Percentiles rank a stretch among this genome's conserved stretches.
These are phyloP conservation scores for Oryza glumipatula DNA, from an alignment of 176 grass and related monocot genomes.

Conservation along the genomic window DNA sequence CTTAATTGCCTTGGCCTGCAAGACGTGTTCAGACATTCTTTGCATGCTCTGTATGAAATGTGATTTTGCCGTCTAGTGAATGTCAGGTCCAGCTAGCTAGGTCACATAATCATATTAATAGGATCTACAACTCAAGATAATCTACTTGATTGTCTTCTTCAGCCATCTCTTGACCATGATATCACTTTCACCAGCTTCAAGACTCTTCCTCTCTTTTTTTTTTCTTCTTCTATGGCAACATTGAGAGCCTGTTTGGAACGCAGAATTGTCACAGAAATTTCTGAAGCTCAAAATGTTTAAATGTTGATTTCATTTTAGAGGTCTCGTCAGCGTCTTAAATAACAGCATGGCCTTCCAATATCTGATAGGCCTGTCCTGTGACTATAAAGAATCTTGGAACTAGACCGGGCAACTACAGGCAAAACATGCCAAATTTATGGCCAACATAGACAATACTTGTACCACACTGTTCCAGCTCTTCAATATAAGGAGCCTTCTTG, in stretches of 20 bases:
- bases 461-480: background rate
- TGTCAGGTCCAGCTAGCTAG: conserved; percentile 19
- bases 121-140: conserved; percentile 9
- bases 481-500: background rate
- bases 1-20: conserved; percentile 7
- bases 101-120: background rate
- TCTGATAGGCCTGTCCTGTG: background rate
- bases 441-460: background rate
- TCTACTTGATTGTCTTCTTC: conserved; percentile 26
- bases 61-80: conserved; percentile 34
- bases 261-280: background rate
- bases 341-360: background rate
- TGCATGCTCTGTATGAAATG: background rate
- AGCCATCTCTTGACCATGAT: background rate
- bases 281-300: background rate
- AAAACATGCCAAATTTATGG: conserved; percentile 6
- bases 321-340: conserved; percentile 4
- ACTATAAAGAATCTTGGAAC: background rate
- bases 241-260: background rate
- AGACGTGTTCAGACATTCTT: background rate
- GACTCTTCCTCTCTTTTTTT: no score
- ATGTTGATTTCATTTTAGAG: background rate
- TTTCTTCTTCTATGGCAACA: no score
- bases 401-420: conserved; percentile 6
- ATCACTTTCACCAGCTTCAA: background rate